These are phyloP conservation scores for Cicer bijugum DNA, from an alignment of 306 rosid genomes.

Conservation along the genomic window DNA sequence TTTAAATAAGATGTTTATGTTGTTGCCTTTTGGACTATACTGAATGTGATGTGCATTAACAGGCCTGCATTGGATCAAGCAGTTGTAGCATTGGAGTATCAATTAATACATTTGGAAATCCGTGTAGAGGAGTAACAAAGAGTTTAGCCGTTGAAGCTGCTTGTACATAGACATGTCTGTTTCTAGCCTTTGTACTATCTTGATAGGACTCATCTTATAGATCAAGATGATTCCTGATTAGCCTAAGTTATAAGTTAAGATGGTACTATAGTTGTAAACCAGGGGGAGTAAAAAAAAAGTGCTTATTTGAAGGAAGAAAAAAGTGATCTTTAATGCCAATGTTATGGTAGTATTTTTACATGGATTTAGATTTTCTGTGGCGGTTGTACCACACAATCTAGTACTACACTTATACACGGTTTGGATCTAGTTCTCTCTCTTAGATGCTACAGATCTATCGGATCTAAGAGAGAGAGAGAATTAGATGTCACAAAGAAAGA, in stretches of 20 bases:
- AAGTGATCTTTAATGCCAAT: background rate
- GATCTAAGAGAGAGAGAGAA: background rate
- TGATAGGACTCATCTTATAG: constrained; percentile 2
- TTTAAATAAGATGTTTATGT: background rate
- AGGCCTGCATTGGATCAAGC: constrained; percentile 89
- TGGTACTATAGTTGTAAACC: constrained; percentile 25
- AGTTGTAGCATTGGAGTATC: constrained; percentile 74
- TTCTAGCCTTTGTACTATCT: constrained; percentile 20
- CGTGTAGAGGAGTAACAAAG: constrained; percentile 70
- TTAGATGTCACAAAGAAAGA: no score
- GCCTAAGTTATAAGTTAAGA: constrained; percentile 6
- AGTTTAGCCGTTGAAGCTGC: constrained; percentile 92
- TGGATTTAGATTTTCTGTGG: background rate
- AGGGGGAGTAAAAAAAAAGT: background rate
- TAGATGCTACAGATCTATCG: no score
- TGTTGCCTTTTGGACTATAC: constrained; percentile 23
- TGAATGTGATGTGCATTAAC: constrained; percentile 26
- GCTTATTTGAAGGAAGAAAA: background rate
- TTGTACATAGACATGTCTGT: constrained; percentile 54
- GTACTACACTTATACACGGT: background rate
- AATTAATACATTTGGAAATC: constrained; percentile 63
- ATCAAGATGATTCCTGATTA: constrained; percentile 42
- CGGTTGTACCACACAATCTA: background rate
- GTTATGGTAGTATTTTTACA: constrained; percentile 12
- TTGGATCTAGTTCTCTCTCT: no score